Evolutionary conservation across 1,284 basidiomycete species (phyloP).

Genomic region (Irpex rosettiformis): DNA sequence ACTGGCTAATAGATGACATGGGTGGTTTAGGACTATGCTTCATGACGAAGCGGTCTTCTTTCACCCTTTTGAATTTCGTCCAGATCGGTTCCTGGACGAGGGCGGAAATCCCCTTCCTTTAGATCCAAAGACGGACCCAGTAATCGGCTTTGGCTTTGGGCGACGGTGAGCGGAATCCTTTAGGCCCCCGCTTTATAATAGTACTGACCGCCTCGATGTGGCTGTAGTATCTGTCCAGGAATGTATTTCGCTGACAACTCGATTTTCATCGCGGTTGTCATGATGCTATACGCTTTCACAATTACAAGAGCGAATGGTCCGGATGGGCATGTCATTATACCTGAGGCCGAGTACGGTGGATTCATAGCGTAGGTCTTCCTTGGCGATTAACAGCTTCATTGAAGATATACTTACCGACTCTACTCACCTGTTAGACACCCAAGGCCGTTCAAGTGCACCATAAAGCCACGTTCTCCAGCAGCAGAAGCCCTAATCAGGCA

Average conservation of each 20-base stretch:
- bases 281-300: conserved; percentile 28
- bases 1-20: not conserved
- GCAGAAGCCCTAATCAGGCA: conserved; percentile 6
- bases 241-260: conserved; percentile 32
- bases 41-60: conserved; percentile 16
- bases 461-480: conserved; percentile 10
- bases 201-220: not conserved
- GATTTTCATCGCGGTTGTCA: conserved; percentile 30
- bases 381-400: not conserved
- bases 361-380: conserved; percentile 23
- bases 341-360: conserved; percentile 28
- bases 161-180: conserved; percentile 8
- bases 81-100: conserved; percentile 9
- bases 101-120: conserved; percentile 8
- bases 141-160: conserved; percentile 18
- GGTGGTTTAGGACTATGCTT: conserved; percentile 25
- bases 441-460: conserved; percentile 10
- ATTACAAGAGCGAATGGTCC: conserved; percentile 26
- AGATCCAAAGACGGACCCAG: conserved; percentile 11
- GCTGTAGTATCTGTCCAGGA: conserved; percentile 29
- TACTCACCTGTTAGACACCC: conserved; percentile 6
- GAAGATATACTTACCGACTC: not conserved
- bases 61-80: conserved; percentile 8
- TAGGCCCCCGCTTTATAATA: not conserved
- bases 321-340: conserved; percentile 28